Evolutionary conservation across 2,329 filamentous ascomycete genomes (phyloP).

Genomic region (Paecilomyces formosus): DNA sequence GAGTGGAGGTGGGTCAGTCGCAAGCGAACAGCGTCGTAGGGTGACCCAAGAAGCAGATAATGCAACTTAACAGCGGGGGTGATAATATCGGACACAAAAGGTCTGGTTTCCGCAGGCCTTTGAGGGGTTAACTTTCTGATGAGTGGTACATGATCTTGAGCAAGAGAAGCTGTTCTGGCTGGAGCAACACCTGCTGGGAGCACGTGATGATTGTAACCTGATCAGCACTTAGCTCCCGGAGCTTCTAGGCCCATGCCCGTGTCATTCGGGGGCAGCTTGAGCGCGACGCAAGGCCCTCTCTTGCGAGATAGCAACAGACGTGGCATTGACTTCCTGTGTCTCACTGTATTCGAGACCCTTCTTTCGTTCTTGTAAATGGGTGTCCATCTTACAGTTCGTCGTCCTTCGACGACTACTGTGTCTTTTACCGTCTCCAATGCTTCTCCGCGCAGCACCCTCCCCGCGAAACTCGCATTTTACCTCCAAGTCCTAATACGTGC

Average conservation of each 20-base stretch:
- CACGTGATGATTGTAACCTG: not conserved
- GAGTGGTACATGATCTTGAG: not conserved
- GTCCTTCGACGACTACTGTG: conserved; percentile 78
- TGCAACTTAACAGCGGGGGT: not conserved
- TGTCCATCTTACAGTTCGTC: conserved; percentile 37
- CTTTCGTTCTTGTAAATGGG: conserved; percentile 45
- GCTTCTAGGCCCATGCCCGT: not conserved
- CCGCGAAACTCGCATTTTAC: conserved; percentile 38
- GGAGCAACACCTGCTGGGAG: not conserved
- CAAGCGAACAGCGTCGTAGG: not conserved
- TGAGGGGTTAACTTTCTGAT: not conserved
- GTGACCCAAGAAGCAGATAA: not conserved
- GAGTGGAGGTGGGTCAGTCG: not conserved
- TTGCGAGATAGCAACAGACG: not conserved
- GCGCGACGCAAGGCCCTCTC: not conserved
- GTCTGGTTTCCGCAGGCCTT: not conserved
- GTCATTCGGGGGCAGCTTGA: not conserved
- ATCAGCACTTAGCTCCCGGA: not conserved
- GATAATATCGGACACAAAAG: not conserved
- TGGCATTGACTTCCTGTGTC: not conserved
- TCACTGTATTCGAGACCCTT: not conserved
- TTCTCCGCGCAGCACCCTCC: conserved; percentile 43
- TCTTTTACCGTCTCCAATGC: conserved; percentile 86
- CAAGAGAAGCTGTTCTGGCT: not conserved
- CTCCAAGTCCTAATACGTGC: conserved; percentile 39